Percentiles rank a stretch among this genome's conserved stretches.
Evolutionary conservation across 805 yeast species (phyloP).

Genomic region (Ogataea glucozyma): DNA sequence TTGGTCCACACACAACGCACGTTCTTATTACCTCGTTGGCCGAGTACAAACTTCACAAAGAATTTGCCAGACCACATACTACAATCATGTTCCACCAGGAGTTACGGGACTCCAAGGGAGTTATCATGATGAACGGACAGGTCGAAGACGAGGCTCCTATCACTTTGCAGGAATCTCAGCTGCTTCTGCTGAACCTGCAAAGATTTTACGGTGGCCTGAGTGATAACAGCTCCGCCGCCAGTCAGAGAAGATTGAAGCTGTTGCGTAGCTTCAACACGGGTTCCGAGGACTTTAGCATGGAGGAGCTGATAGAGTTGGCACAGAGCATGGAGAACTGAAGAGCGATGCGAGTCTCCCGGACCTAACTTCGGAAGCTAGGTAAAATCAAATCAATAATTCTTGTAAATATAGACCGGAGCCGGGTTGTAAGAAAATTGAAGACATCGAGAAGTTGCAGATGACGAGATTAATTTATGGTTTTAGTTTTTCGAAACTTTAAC

Average conservation of each 20-base stretch:
- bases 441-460: too few species aligned
- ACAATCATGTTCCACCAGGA: conserved; percentile 87
- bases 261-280: conserved; percentile 73
- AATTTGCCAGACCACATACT: conserved; percentile 94
- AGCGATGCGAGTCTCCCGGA: too few species aligned
- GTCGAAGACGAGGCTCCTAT: conserved; percentile 72
- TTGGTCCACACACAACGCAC: conserved; percentile 80
- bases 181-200: conserved; percentile 73
- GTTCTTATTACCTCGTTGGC: conserved; percentile 89
- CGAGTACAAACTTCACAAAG: conserved; percentile 87
- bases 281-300: conserved; percentile 61
- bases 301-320: conserved; percentile 67
- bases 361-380: too few species aligned
- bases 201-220: conserved; percentile 77
- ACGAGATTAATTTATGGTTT: too few species aligned
- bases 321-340: conserved; percentile 59
- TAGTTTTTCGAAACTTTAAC: too few species aligned
- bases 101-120: conserved; percentile 53
- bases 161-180: conserved; percentile 72
- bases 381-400: too few species aligned
- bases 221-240: conserved; percentile 41
- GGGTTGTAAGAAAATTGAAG: too few species aligned
- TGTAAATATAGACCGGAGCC: neutral
- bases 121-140: conserved; percentile 84
- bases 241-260: conserved; percentile 53